phyloP scores from a whole-genome alignment of 805 yeast species.

The Zygotorulaspora florentina region DNA sequence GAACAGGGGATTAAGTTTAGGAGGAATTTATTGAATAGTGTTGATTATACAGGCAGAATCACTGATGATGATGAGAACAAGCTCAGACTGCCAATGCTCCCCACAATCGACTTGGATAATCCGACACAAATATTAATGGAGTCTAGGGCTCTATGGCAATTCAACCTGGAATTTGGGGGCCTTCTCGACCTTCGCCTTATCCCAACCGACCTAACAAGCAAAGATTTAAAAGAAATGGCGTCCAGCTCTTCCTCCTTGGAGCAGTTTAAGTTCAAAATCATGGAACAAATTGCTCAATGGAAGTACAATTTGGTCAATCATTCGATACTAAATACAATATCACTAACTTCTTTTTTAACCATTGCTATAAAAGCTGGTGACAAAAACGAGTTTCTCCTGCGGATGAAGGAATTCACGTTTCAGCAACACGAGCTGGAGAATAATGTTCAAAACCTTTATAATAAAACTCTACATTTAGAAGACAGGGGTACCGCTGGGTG shows the following conservation, averaged over 20 bases:
- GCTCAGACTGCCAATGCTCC: constrained; percentile 60
- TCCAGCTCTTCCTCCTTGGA: constrained; percentile 34
- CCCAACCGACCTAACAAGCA: constrained; percentile 42
- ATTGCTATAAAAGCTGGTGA: constrained; percentile 28
- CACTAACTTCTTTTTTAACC: constrained; percentile 25
- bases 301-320: constrained; percentile 18
- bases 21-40: constrained; percentile 42
- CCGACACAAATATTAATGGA: constrained; percentile 57
- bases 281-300: constrained; percentile 16
- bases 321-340: constrained; percentile 18
- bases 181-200: constrained; percentile 40
- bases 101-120: constrained; percentile 43
- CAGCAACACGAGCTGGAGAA: constrained; percentile 24
- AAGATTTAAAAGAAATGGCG: constrained; percentile 37
- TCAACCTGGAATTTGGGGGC: constrained; percentile 30
- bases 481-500: not conserved
- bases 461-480: constrained; percentile 2
- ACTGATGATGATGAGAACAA: constrained; percentile 19
- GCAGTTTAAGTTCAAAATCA: constrained; percentile 21
- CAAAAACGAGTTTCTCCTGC: constrained; percentile 23
- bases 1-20: constrained; percentile 47
- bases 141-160: constrained; percentile 67
- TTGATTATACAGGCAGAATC: constrained; percentile 36
- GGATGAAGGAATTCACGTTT: constrained; percentile 27
- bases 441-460: constrained; percentile 9